Percentiles rank a stretch among this genome's conserved stretches.
Evolutionary conservation across 331 rosid genomes (phyloP).

Genomic region (Rosa hybrid): DNA sequence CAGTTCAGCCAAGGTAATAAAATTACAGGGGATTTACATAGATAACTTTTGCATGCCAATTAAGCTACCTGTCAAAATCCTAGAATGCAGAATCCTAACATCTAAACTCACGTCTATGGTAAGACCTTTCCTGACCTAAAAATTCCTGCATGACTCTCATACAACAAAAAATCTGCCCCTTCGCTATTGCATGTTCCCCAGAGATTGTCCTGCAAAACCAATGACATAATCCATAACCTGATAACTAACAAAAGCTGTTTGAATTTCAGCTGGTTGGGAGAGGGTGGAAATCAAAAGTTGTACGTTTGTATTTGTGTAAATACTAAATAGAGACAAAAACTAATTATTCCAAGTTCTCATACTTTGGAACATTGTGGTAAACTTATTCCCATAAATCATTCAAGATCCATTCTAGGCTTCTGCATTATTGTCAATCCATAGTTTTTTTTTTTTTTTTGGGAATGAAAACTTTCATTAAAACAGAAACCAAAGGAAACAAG

Average conservation of each 20-base stretch:
- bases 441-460: neutral
- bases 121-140: conserved; percentile 47
- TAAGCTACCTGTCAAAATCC: no score
- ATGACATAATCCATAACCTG: conserved; percentile 27
- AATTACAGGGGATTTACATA: no score
- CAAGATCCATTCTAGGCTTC: conserved; percentile 43
- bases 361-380: neutral
- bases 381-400: conserved; percentile 29
- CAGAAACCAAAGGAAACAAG: no score
- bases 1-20: no score
- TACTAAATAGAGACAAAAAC: neutral
- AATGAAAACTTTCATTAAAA: no score
- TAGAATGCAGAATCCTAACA: conserved; percentile 22
- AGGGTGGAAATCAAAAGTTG: neutral
- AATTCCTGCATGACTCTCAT: conserved; percentile 44
- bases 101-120: conserved; percentile 61
- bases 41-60: no score
- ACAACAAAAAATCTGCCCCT: conserved; percentile 72
- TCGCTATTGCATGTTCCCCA: conserved; percentile 66
- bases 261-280: neutral
- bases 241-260: neutral
- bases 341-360: neutral
- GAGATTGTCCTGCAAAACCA: conserved; percentile 73
- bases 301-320: neutral
- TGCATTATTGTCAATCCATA: conserved; percentile 41